A percentile compares a stretch with the other conserved stretches of the same genome.
Conservation (phyloP, 2,329 filamentous ascomycete species). For the Metarhizium rileyi region DNA sequence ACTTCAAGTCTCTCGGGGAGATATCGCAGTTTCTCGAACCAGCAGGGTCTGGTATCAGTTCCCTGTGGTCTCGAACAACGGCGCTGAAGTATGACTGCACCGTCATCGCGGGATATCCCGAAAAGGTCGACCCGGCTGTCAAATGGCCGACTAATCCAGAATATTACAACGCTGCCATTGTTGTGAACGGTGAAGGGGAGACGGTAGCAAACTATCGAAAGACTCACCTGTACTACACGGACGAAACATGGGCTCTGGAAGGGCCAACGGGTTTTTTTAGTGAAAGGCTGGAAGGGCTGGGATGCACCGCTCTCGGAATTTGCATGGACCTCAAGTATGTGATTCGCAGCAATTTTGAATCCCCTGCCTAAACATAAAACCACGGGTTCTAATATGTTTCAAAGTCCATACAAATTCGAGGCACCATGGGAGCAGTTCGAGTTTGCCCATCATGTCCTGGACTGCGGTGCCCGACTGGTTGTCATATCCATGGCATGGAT, state of each 20-base stretch:
- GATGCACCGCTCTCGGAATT: slow-evolving; percentile 47
- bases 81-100: slow-evolving; percentile 58
- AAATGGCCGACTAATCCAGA: slow-evolving; percentile 42
- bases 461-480: slow-evolving; percentile 48
- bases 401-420: slow-evolving; percentile 27
- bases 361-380: neutral
- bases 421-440: slow-evolving; percentile 30
- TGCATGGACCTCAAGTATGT: slow-evolving; percentile 55
- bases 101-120: slow-evolving; percentile 66
- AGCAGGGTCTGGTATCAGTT: slow-evolving; percentile 53
- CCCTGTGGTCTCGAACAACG: slow-evolving; percentile 59
- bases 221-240: slow-evolving; percentile 46
- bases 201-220: slow-evolving; percentile 53
- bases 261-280: slow-evolving; percentile 40
- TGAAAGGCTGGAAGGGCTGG: slow-evolving; percentile 35
- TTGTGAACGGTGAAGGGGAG: slow-evolving; percentile 50
- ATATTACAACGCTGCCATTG: slow-evolving; percentile 45
- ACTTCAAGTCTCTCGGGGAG: slow-evolving; percentile 59
- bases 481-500: slow-evolving; percentile 74
- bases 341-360: neutral
- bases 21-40: slow-evolving; percentile 62
- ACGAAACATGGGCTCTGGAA: slow-evolving; percentile 53
- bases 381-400: neutral
- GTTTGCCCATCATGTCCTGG: slow-evolving; percentile 46
- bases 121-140: slow-evolving; percentile 44